Conservation (phyloP, 768 basidiomycete genomes). For the Tylopilus vinaceipallidus region DNA sequence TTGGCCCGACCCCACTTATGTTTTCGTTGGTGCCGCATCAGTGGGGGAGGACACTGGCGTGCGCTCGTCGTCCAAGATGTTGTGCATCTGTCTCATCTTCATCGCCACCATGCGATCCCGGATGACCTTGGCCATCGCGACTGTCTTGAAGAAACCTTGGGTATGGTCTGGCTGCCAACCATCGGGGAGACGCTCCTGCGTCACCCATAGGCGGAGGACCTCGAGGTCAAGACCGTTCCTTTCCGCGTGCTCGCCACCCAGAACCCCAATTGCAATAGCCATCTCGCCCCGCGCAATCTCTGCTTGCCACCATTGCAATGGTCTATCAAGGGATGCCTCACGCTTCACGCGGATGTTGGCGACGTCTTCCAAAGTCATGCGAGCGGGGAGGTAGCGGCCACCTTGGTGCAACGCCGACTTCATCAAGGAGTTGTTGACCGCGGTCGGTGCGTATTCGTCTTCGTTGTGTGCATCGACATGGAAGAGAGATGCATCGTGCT, state of each 20-base stretch:
- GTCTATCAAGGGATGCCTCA: conserved; percentile 38
- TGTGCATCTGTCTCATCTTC: conserved; percentile 9
- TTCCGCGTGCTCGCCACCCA: conserved; percentile 32
- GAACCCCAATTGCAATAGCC: conserved; percentile 57
- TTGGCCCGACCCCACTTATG: neutral
- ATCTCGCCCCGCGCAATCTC: conserved; percentile 69
- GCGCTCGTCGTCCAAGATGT: conserved; percentile 20
- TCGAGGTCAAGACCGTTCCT: conserved; percentile 46
- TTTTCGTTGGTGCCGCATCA: neutral
- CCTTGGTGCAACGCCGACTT: conserved; percentile 40
- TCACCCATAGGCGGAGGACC: conserved; percentile 50
- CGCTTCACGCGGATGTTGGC: conserved; percentile 51
- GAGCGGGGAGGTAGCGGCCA: conserved; percentile 22
- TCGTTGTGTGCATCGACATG: conserved; percentile 44
- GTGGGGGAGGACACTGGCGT: conserved; percentile 2
- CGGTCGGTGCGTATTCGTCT: conserved; percentile 45
- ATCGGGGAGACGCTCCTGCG: conserved; percentile 50
- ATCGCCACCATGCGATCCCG: conserved; percentile 29
- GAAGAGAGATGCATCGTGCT: conserved; percentile 61
- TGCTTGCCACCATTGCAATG: conserved; percentile 43
- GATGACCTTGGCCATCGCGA: conserved; percentile 24
- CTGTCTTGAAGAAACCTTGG: conserved; percentile 28
- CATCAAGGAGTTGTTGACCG: conserved; percentile 40
- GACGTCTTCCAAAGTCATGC: conserved; percentile 36
- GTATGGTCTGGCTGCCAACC: conserved; percentile 35